Evolutionary conservation across 352 stramenopile species (phyloP), one percentile per base, ranked within the genome.

Genomic region (Phytopythium vexans): DNA sequence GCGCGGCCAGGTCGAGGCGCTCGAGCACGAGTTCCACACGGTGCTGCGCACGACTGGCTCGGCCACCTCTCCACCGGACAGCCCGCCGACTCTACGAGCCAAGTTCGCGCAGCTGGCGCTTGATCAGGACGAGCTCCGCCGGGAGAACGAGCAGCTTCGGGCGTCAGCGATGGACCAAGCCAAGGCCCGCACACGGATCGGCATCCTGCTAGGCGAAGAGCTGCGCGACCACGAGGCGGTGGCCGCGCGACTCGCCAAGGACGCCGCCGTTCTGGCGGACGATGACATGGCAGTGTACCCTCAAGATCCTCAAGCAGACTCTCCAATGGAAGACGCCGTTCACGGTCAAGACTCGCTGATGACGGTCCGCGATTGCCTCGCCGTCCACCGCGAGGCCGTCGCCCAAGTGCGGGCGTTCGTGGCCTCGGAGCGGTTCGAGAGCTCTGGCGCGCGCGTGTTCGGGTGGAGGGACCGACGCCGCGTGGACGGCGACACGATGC

Each of bases 181-280:
- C 14, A 89, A 87, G 43, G 62, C 65, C 3, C 56, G 61, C 15
- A 85, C 74, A 4, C 73, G 75, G 7, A 59, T 89, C 14, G 64
- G 76, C 3, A 86, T 89, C 56, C 45, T 87, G 27, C 57, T 82
- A 7, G 61, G 72, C 8, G 78, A 89, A 41, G 75, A 89, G 56
- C 49, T 78, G 8, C 61, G 68, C 9, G 78, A 86, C n/a, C 64
- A 70, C 14, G 42, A 62, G n/a, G 58, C 34, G 6, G 33, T 36
- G 32, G 33, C 33, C 4, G 33, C n/a, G 12, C 33, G 33, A 5
- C 46, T 52, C 9, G 4, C 36, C 3, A 32, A 14, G 16, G 10
- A 44, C 14, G 14, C 8, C 5, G 41, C 54, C 2, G 15, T 35
- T 0, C 5, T 41, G 3, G 35, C 16, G 21, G 21, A 27, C 21